Evolutionary conservation across 768 basidiomycete genomes (phyloP), one percentile per base, ranked within the genome.

Genomic region (Panaeolus papilionaceus): DNA sequence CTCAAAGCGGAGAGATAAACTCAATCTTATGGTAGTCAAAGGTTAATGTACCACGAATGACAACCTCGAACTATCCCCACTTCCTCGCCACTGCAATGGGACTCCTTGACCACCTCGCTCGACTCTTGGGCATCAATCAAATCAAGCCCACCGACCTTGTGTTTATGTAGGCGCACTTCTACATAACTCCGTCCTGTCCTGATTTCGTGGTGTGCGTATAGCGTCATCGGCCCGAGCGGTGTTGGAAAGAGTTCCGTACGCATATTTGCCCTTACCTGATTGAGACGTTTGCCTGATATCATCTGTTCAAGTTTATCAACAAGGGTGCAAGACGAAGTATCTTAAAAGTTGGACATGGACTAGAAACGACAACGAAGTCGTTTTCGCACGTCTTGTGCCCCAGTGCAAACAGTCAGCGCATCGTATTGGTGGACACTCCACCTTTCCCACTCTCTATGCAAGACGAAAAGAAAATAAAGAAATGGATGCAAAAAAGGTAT

Each of bases 391-490:
- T 77, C 2, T 75, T 75, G 51, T 65, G 67, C 20, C 76, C 62
- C 23, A 40, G 77, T 9, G 20, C 49, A 38, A 73, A 76, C 62
- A 76, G 73, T 6, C 69, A 71, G 62, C 67, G 67, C 2, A 75
- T 85, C 54, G 77, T 76, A 1, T 68, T 85, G 4, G 77, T 85
- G 18, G 84, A 85, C 49, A 78, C 75, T 0, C 77, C 76, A 18
- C 75, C 75, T 1, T 77, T 78, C 64, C 54, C 54, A 7, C 28
- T 58, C 74, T 76, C 63, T 82, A 84, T 68, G 81, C 79, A 9
- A 64, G 68, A 3, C 69, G 70, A 42, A 76, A 71, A 33, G 79
- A 83, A 40, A 70, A 83, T 84, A 40, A 76, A 76, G 7, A 75
- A 79, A 14, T 77, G 74, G 73, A 54, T 78, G 23, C 44, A 66